These are phyloP conservation scores for Basidiobolus heterosporus DNA, from an alignment of 371 early-diverging fungal species.

Conservation along the genomic window DNA sequence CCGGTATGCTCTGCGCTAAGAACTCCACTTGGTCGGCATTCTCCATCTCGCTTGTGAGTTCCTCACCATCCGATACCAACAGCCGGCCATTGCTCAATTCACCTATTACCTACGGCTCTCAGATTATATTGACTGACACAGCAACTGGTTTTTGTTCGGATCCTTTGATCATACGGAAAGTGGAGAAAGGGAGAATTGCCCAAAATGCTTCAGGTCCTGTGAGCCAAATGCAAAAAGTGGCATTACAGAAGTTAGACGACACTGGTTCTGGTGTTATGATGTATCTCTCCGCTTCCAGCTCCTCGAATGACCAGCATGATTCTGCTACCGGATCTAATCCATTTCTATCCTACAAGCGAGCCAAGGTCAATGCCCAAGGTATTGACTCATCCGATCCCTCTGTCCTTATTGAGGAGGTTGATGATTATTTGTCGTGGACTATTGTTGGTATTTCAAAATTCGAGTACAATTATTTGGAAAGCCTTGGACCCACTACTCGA, in stretches of 20 bases:
- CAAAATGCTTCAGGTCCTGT: constrained; percentile 51
- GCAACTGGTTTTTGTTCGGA: constrained; percentile 46
- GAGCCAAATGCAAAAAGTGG: constrained; percentile 77
- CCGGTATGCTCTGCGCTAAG: constrained; percentile 43
- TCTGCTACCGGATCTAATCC: constrained; percentile 9
- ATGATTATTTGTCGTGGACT: constrained; percentile 72
- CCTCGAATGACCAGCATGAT: constrained; percentile 9
- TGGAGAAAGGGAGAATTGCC: constrained; percentile 52
- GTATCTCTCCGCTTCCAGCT: constrained; percentile 10
- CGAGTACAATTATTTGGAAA: constrained; percentile 29
- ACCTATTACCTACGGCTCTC: constrained; percentile 57
- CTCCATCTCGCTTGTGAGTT: constrained; percentile 31
- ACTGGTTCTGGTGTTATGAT: constrained; percentile 9
- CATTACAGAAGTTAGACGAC: constrained; percentile 31
- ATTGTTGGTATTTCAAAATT: constrained; percentile 47
- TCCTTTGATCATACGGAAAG: constrained; percentile 56
- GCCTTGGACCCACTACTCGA: constrained; percentile 6
- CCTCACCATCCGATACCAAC: not conserved
- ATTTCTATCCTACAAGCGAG: constrained; percentile 6
- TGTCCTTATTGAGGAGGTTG: constrained; percentile 17
- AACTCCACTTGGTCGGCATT: constrained; percentile 63
- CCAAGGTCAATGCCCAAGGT: not conserved
- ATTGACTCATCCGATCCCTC: not conserved
- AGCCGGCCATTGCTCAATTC: constrained; percentile 4
- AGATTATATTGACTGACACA: constrained; percentile 45